Conservation (phyloP, 306 rosid genomes). For the Prosopis cineraria region DNA sequence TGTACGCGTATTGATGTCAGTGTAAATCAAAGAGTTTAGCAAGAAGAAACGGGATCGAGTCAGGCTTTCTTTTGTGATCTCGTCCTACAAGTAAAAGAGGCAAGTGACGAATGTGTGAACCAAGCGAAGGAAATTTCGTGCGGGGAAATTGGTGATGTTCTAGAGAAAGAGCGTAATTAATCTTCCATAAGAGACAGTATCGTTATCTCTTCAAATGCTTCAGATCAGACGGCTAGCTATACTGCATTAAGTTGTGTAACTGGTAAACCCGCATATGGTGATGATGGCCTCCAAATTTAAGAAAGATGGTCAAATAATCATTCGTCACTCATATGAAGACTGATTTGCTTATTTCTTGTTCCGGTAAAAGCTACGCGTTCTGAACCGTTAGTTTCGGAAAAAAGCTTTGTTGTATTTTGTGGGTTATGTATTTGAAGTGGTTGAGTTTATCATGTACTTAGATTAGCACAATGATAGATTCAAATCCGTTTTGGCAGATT, state of each 20-base stretch:
- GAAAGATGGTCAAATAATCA: conserved; percentile 1
- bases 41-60: too few relatives aligned
- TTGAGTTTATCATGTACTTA: too few relatives aligned
- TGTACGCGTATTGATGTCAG: too few relatives aligned
- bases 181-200: conserved; percentile 20
- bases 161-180: too few relatives aligned
- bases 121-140: conserved; percentile 31
- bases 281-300: neutral
- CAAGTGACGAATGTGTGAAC: too few relatives aligned
- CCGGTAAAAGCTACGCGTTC: too few relatives aligned
- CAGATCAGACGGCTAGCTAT: neutral
- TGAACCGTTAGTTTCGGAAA: too few relatives aligned
- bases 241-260: neutral
- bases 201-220: neutral
- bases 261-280: neutral
- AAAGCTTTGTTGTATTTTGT: too few relatives aligned
- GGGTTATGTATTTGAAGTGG: neutral
- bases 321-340: neutral
- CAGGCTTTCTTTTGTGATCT: too few relatives aligned
- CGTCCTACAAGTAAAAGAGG: too few relatives aligned
- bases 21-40: too few relatives aligned
- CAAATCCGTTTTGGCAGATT: neutral
- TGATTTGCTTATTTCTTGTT: neutral
- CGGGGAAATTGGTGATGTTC: neutral
- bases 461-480: neutral